Base-by-base conservation (phyloP, 495 filamentous ascomycete species). In the Xylaria telfairii region DNA sequence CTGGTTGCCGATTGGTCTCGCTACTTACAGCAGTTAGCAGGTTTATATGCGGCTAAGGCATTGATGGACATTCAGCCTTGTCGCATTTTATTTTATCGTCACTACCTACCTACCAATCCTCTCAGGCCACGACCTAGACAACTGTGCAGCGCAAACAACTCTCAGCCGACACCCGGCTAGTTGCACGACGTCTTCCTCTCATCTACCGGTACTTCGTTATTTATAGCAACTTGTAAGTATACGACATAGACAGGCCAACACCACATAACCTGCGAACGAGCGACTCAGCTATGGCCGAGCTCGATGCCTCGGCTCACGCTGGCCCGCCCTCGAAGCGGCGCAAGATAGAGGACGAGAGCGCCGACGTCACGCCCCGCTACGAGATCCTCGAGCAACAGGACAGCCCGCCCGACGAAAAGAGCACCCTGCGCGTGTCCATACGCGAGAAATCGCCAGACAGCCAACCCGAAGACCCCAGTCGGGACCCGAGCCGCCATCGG, bases 271-370 rank as follows among this genome's bases (percentile, higher is more conserved):
- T 8, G 15, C 49, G 19, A 60, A 13, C 21, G 4, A 6, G 74
- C 49, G 13, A 54, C 47, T 63, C 46, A 62, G 28, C 28, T 37
- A 87, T 86, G 84, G 73, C 81, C 32, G 78, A 75, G 21, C 68
- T 79, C 61, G 77, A 81, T 61, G 73, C 79, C 7, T 65, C 62
- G 17, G 57, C 41, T 57, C 41, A 41, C 28, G 34, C 34, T 10
- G 78, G 76, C 26, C 83, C 83, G 17, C 85, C 85, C 7, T 79
- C 86, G 21, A 90, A 89, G 74, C 84, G 88, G 42, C 87, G 89
- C 57, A 86, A 87, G 71, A 80, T 90, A 26, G 80, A 85, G 72
- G 82, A 81, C 51, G 82, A 82, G 72, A 82, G 77, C 72, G 67
- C 76, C 68, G 76, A 78, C 53, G 75, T 78, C 30, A 81, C 79